These are phyloP conservation scores for Tillandsia fasciculata DNA, from an alignment of 176 grass and related monocot genomes.

Conservation along the genomic window DNA sequence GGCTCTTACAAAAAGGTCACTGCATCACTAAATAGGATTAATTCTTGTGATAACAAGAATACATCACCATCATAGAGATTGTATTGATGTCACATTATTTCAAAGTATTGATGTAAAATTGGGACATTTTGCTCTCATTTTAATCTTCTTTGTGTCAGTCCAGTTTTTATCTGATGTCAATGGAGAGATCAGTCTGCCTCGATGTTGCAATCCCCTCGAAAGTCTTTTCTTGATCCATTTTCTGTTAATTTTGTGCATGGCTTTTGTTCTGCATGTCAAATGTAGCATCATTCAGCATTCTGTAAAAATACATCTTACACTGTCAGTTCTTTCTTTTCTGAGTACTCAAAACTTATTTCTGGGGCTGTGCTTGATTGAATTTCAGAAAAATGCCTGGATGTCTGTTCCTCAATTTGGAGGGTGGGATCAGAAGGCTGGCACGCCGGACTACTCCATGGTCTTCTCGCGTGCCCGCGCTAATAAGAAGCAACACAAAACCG, in stretches of 20 bases:
- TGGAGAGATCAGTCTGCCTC: not conserved
- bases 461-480: slow-evolving; percentile 31
- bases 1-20: too few relatives aligned
- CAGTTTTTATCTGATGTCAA: not conserved
- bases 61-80: too few relatives aligned
- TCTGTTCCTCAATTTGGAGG: slow-evolving; percentile 33
- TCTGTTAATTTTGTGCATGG: too few relatives aligned
- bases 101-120: too few relatives aligned
- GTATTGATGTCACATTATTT: too few relatives aligned
- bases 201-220: too few relatives aligned
- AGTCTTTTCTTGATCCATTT: too few relatives aligned
- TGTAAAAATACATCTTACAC: not conserved
- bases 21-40: too few relatives aligned
- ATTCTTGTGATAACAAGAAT: too few relatives aligned
- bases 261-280: too few relatives aligned
- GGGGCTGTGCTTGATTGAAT: not conserved
- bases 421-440: slow-evolving; percentile 21
- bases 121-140: not conserved
- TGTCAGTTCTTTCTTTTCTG: not conserved
- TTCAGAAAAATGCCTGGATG: slow-evolving; percentile 15
- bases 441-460: slow-evolving; percentile 29
- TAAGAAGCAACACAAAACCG: slow-evolving; percentile 21
- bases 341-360: not conserved
- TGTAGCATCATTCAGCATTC: not conserved
- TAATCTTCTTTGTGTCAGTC: not conserved